phyloP scores from a whole-genome alignment of 257 asterid species.

The Agastache rugosa region DNA sequence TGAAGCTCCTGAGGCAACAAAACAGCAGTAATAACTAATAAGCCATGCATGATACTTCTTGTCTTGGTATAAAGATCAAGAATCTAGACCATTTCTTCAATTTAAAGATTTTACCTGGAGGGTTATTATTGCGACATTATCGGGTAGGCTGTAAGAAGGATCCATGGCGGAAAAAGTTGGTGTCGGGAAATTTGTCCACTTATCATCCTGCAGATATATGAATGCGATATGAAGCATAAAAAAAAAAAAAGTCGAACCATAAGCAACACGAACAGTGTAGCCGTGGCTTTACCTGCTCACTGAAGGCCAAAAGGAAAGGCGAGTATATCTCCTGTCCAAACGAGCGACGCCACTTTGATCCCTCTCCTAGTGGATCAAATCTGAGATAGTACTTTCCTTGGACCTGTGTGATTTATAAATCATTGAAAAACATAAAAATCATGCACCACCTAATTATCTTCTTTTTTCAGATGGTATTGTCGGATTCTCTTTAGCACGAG shows the following conservation, averaged over 20 bases:
- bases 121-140: slow-evolving; percentile 82
- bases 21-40: neutral
- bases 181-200: slow-evolving; percentile 55
- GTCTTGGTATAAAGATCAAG: neutral
- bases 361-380: slow-evolving; percentile 85
- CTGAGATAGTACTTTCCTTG: slow-evolving; percentile 85
- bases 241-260: slow-evolving; percentile 24
- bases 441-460: neutral
- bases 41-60: neutral
- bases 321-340: slow-evolving; percentile 96
- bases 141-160: slow-evolving; percentile 83
- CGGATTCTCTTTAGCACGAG: neutral
- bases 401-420: slow-evolving; percentile 48
- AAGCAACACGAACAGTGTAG: neutral
- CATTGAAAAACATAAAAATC: neutral
- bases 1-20: slow-evolving; percentile 73
- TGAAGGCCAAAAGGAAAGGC: slow-evolving; percentile 87
- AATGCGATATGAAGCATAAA: slow-evolving; percentile 31
- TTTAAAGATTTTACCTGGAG: slow-evolving; percentile 68
- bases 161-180: slow-evolving; percentile 78
- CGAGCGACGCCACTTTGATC: slow-evolving; percentile 95
- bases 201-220: slow-evolving; percentile 58
- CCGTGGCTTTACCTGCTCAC: slow-evolving; percentile 66
- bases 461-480: neutral
- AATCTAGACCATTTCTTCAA: slow-evolving; percentile 8